A percentile compares a stretch with the other conserved stretches of the same genome.
Evolutionary conservation across 2,329 filamentous ascomycete species (phyloP).

Genomic region (Exophiala dermatitidis): DNA sequence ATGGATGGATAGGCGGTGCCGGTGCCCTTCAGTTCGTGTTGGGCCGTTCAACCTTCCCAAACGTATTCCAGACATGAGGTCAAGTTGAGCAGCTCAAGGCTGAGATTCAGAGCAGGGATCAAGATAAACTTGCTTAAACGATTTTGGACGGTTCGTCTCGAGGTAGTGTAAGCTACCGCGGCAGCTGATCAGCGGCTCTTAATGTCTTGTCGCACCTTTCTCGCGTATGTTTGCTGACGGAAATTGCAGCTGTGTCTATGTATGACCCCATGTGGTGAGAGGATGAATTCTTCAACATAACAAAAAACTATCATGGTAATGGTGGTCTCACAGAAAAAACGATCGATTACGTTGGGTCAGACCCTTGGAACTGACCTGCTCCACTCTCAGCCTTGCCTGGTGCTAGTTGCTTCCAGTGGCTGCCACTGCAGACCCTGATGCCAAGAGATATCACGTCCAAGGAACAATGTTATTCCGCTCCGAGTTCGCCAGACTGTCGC

Average conservation of each 20-base stretch:
- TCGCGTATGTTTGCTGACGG: too few species aligned
- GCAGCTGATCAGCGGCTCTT: too few species aligned
- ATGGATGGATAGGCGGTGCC: not conserved
- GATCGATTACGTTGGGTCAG: not conserved
- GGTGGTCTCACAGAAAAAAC: not conserved
- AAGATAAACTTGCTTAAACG: not conserved
- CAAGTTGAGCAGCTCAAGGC: not conserved
- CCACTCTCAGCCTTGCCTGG: not conserved
- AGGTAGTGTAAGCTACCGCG: not conserved
- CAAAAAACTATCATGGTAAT: not conserved
- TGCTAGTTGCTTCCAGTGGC: not conserved
- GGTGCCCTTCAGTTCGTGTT: not conserved
- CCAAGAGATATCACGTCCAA: not conserved
- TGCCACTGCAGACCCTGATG: not conserved
- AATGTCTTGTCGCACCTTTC: too few species aligned
- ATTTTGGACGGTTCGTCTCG: not conserved
- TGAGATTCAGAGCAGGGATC: too few species aligned
- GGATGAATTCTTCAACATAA: too few species aligned
- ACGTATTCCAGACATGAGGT: not conserved
- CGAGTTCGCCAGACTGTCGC: not conserved
- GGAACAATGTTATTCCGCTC: not conserved
- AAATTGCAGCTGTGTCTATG: too few species aligned
- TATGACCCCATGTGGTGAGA: too few species aligned
- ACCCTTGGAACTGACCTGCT: not conserved
- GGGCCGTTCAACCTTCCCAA: not conserved